phyloP scores from a whole-genome alignment of 2,329 filamentous ascomycete species.

The Alternaria sp. region DNA sequence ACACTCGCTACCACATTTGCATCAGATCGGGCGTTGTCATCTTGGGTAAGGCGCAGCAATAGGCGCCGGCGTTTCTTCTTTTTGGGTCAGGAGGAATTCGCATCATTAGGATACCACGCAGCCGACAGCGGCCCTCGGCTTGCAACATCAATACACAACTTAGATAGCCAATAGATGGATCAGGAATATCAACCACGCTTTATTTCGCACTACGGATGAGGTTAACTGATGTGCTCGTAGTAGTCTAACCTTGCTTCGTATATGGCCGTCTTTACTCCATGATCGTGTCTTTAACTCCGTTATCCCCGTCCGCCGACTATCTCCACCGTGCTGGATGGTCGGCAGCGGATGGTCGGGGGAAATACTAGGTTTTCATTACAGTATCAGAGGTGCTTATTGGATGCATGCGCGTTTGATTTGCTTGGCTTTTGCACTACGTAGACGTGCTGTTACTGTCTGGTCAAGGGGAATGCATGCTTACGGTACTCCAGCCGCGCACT shows the following conservation, averaged over 20 bases:
- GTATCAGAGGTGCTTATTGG: background rate
- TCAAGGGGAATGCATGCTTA: background rate
- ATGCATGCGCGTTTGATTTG: background rate
- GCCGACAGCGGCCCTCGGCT: conserved; percentile 1
- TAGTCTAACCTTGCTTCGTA: background rate
- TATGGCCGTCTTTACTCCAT: background rate
- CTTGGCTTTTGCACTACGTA: background rate
- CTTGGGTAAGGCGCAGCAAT: background rate
- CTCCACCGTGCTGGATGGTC: background rate
- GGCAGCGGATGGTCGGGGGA: background rate
- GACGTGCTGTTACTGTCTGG: background rate
- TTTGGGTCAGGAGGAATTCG: background rate
- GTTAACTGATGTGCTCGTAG: too few species aligned
- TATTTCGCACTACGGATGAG: background rate
- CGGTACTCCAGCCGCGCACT: background rate
- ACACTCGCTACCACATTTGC: background rate
- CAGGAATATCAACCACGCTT: background rate
- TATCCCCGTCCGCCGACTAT: background rate
- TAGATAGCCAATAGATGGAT: background rate
- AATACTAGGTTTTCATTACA: background rate
- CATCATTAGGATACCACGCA: conserved; percentile 8
- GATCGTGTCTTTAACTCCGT: background rate
- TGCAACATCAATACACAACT: background rate
- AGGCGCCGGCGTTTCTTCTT: conserved; percentile 1
- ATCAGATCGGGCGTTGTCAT: background rate